These are phyloP conservation scores for Ceratocystis cubensis DNA, from an alignment of 2,329 filamentous ascomycete genomes.

Conservation along the genomic window DNA sequence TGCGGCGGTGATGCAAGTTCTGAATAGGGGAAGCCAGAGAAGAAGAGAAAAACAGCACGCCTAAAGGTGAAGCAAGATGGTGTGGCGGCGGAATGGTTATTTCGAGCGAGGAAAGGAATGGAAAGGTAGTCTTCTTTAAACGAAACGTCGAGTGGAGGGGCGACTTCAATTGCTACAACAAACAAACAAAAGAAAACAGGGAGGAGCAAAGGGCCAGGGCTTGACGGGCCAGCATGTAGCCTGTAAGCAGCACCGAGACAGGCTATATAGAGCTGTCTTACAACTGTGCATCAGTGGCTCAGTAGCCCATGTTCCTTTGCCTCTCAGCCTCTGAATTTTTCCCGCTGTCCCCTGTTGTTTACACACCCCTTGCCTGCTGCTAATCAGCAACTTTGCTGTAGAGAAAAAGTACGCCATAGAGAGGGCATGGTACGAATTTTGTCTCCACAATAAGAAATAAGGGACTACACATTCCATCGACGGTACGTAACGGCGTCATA, in stretches of 20 bases:
- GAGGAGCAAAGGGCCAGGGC: neutral
- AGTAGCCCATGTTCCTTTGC: neutral
- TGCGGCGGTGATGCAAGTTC: constrained; percentile 21
- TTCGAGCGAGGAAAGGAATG: neutral
- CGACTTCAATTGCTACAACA: neutral
- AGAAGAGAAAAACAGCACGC: constrained; percentile 3
- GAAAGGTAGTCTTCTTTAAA: neutral
- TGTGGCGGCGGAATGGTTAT: neutral
- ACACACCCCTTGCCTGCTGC: neutral
- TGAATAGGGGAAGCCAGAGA: neutral
- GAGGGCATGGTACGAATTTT: neutral
- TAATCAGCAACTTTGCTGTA: too few species aligned
- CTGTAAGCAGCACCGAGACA: neutral
- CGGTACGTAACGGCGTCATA: constrained; percentile 8
- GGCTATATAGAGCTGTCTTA: neutral
- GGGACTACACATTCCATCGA: neutral
- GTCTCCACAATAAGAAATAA: constrained; percentile 5
- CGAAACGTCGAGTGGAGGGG: constrained; percentile 1
- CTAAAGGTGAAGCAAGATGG: neutral
- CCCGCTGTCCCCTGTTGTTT: neutral
- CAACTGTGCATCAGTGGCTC: neutral
- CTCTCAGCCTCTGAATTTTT: neutral
- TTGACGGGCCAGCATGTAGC: too few species aligned
- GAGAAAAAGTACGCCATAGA: neutral
- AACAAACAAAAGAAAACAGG: neutral